A percentile compares a stretch with the other conserved stretches of the same genome.
Evolutionary conservation across 169 alveolate genomes (phyloP).

Genomic region (Plasmodium relictum): DNA sequence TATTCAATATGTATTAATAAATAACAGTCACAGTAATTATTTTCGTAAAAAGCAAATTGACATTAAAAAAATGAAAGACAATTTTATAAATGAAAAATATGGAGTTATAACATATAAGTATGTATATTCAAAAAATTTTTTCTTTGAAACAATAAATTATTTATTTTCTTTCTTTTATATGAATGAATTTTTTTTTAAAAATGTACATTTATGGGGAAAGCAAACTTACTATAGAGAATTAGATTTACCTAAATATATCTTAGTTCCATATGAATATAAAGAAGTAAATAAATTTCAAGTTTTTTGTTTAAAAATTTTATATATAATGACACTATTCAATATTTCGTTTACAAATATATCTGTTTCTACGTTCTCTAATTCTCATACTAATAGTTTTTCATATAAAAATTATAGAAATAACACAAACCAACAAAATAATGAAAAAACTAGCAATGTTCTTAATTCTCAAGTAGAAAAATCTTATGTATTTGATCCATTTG

Average conservation of each 20-base stretch:
- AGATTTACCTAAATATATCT: constrained; percentile 38
- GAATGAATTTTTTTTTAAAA: constrained; percentile 53
- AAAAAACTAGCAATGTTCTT: neutral
- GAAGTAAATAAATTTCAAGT: constrained; percentile 21
- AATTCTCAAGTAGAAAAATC: neutral
- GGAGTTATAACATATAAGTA: constrained; percentile 57
- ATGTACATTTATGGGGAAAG: constrained; percentile 60
- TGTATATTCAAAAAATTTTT: constrained; percentile 45
- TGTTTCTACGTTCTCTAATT: neutral
- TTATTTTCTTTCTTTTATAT: constrained; percentile 48
- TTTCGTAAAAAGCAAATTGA: constrained; percentile 8
- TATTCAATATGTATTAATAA: constrained; percentile 27
- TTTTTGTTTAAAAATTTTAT: constrained; percentile 17
- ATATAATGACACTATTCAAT: constrained; percentile 42
- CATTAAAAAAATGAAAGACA: constrained; percentile 23
- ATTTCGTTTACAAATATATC: constrained; percentile 36
- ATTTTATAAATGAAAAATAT: constrained; percentile 34
- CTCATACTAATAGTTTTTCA: neutral
- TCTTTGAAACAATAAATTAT: constrained; percentile 41
- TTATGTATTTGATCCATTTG: constrained; percentile 42
- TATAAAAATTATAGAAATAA: neutral
- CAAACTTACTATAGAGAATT: constrained; percentile 19
- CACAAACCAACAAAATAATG: neutral
- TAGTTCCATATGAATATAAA: constrained; percentile 49
- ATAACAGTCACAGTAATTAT: constrained; percentile 35